Base-by-base conservation (phyloP, 345 rosid species). In the Populus pruinosa region DNA sequence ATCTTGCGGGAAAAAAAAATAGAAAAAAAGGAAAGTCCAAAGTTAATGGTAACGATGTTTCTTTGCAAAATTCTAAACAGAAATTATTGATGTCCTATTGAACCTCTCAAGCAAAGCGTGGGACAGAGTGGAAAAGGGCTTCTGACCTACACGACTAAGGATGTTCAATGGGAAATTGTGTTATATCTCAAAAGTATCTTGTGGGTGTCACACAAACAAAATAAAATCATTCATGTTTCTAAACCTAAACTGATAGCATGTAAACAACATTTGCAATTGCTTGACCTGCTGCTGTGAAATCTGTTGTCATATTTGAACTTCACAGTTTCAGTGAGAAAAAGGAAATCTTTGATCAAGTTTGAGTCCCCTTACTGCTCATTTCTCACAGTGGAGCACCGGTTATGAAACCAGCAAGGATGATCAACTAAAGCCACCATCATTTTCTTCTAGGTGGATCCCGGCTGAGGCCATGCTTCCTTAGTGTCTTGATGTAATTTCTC, bases 401-500 rank as follows among this genome's bases (percentile, higher is more conserved):
- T 8, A 17, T 23, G 65, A 39, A 39, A 17, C 12, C 49, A 18
- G n/a, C 64, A n/a, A 20, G n/a, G 53, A 56, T 8, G 38, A 8
- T 39, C 29, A 76, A 55, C 16, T 56, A 1, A 17, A 6, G 29
- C 27, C 17, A 74, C 79, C 76, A 75, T 88, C 78, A 82, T 77
- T 85, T 90, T 85, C 87, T 88, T 53, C 79, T 82, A 11, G 80
- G 66, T 35, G 94, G 98, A 85, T 96, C 97, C 63, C 99, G 92
- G 87, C 93, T 91, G 33, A 96, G 97, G 66, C 91, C 87, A 75
- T 88, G 95, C 88, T 87, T 96, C 85, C 85, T 91, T 70, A 96
- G 85, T 8, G 91, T 89, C 61, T 83, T 90, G 86, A 96, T 82
- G 74, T 96, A 96, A 66, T 82, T 83, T 83, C 94, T 92, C 93